Base-by-base conservation (phyloP, 2,329 filamentous ascomycete species). In the Cordyceps sp. region DNA sequence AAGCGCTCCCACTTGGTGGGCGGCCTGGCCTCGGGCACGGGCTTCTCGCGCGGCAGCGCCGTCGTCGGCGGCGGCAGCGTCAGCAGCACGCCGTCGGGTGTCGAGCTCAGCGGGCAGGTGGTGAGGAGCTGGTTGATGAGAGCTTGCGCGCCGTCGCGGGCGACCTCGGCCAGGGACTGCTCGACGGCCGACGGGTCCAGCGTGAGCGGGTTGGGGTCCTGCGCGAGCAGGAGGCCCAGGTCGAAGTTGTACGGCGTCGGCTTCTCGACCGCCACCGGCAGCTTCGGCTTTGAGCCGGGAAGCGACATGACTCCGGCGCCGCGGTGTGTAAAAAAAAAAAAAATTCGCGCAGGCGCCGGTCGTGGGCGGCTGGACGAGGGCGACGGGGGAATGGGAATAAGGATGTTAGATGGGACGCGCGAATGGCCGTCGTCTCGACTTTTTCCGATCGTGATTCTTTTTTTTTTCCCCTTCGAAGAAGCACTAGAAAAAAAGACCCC, bases 1-100 rank as follows among this genome's bases (percentile, higher is more conserved):
- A 98, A 98, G 48, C 78, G 73, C 63, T 93, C 78, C 90, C 90
- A 98, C 55, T 85, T 93, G 36, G 88, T 96, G 43, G 78, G 78
- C 35, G 77, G 64, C 61, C 86, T 90, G 43, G 75, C 69, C 34
- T 73, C 68, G 1, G 90, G 90, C 8, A 96, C 64, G 9, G 84
- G 83, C 59, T 98, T 96, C 61, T 94, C 86, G 44, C 90, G 79
- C 17, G 90, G 90, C 4, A 96, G 66, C 1, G 64, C 55, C 2
- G 79, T 92, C 15, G 69, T 61, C 1, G 73, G 64, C 0, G 68
- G 54, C 0, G 90, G 90, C 0, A 98, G 76, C 13, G 70, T 65
- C 33, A 96, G 73, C 31, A 88, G 72, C 2, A 96, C 82, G 43
- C 85, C 69, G 23, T 71, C 66, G 1, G 60, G 46, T 29, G 73